A percentile compares a stretch with the other conserved stretches of the same genome.
Conservation (phyloP, 1,284 basidiomycete species). For the Flammula alnicola region DNA sequence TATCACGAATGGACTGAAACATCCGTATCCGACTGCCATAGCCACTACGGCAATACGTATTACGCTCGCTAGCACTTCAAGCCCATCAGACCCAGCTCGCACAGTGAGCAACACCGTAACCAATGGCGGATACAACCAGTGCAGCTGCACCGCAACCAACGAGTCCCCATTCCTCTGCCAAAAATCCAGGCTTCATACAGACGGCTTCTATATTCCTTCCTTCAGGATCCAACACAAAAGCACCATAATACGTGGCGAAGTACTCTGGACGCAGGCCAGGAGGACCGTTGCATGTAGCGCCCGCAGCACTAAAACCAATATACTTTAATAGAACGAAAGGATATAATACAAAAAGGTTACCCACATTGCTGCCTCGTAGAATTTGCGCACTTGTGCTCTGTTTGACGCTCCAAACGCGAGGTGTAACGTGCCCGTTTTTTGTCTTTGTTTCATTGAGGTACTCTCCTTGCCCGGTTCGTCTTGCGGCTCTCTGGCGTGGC, state of each 20-base stretch:
- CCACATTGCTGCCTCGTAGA: slow-evolving; percentile 30
- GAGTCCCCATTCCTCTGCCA: slow-evolving; percentile 23
- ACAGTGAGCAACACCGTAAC: slow-evolving; percentile 13
- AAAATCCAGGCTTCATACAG: slow-evolving; percentile 24
- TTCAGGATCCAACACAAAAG: slow-evolving; percentile 27
- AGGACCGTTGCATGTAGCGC: slow-evolving; percentile 28
- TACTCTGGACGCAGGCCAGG: slow-evolving; percentile 28
- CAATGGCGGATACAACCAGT: slow-evolving; percentile 4
- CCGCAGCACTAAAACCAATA: slow-evolving; percentile 23
- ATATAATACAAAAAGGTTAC: background rate
- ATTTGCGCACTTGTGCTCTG: slow-evolving; percentile 25
- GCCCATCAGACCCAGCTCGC: slow-evolving; percentile 11
- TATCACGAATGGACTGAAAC: too few relatives aligned
- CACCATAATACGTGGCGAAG: slow-evolving; percentile 26
- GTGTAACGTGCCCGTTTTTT: slow-evolving; percentile 21
- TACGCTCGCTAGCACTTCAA: too few relatives aligned
- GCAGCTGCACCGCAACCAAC: slow-evolving; percentile 15
- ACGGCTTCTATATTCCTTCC: slow-evolving; percentile 30
- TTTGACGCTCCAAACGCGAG: slow-evolving; percentile 27
- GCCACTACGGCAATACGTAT: too few relatives aligned
- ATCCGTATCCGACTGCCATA: too few relatives aligned
- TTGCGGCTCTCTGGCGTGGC: too few relatives aligned
- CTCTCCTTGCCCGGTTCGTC: too few relatives aligned
- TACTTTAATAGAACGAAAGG: background rate
- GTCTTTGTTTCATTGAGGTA: background rate